These are phyloP conservation scores for Pythium brachiatum DNA, from an alignment of 352 stramenopile genomes.

Conservation along the genomic window DNA sequence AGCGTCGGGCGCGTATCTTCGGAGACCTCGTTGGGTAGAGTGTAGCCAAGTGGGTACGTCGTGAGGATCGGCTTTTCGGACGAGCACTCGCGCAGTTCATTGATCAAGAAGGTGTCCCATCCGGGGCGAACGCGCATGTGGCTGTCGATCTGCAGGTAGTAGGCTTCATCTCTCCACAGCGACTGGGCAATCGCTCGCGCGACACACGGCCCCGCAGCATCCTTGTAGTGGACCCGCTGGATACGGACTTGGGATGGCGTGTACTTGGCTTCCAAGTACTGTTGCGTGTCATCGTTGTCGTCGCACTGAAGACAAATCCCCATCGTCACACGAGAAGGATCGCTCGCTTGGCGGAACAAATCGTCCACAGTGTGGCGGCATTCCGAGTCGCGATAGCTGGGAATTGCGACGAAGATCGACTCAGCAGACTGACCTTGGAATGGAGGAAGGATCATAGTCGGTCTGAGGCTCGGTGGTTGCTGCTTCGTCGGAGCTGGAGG, in stretches of 20 bases:
- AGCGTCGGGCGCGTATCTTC: slow-evolving; percentile 50
- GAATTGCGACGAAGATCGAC: slow-evolving; percentile 93
- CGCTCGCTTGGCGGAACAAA: slow-evolving; percentile 52
- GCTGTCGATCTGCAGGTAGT: slow-evolving; percentile 94
- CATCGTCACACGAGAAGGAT: slow-evolving; percentile 71
- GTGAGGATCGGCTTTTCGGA: slow-evolving; percentile 84
- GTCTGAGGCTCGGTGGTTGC: not conserved
- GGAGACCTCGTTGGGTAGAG: slow-evolving; percentile 65
- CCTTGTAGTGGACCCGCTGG: slow-evolving; percentile 53
- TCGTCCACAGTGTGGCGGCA: slow-evolving; percentile 82
- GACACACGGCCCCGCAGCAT: slow-evolving; percentile 90
- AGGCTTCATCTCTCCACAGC: slow-evolving; percentile 83
- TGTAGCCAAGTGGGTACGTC: slow-evolving; percentile 92
- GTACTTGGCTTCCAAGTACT: slow-evolving; percentile 42
- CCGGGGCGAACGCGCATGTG: slow-evolving; percentile 87
- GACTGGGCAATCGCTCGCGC: slow-evolving; percentile 78
- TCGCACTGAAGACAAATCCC: slow-evolving; percentile 89
- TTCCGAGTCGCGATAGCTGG: slow-evolving; percentile 92
- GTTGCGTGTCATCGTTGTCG: slow-evolving; percentile 35
- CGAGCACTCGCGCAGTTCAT: slow-evolving; percentile 49
- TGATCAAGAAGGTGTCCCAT: slow-evolving; percentile 92
- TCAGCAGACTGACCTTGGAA: not conserved
- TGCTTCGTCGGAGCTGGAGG: not conserved
- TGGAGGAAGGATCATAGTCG: not conserved
- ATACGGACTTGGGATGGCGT: slow-evolving; percentile 39